Base-by-base conservation (phyloP, 1,284 basidiomycete genomes). In the Sanghuangporus sanghuang region DNA sequence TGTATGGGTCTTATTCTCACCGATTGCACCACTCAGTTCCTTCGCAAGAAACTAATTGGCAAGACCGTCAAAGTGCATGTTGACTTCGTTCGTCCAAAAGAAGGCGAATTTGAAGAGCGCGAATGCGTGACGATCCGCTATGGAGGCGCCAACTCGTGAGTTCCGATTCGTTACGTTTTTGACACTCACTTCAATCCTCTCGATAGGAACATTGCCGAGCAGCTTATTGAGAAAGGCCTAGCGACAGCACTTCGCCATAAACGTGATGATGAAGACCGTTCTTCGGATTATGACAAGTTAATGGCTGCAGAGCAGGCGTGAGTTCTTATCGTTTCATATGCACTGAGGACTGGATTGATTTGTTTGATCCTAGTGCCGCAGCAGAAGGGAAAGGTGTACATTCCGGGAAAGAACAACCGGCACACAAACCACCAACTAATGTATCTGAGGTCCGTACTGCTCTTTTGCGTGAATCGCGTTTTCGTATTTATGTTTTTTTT, bases 251-350 rank as follows among this genome's bases (percentile, higher is more conserved):
- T 98, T 52, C 87, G 96, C 57, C 96, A 99, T 76, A 90, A 88
- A 69, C 87, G 93, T 49, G 96, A 97, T 69, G 96, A 98, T 72
- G 96, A 98, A 75, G 93, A 96, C 69, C 86, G 95, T 58, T 96
- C 95, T 21, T 84, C 90, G 12, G 96, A 98, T 73, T 95, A 93
- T 69, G 96, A 99, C 77, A 93, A 94, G 75, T 81, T 98, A 50
- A 95, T 98, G 84, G 87, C 90, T 44, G 96, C 96, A 14, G 96
- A 99, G 78, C 94, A 91, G 81, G 79, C 77, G 92, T 95, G 70
- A 76, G 89, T 78, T 81, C 79, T 77, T 91, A 94, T 70, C 76
- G 89, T 78, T 32, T 32, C 27, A 32, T 6, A 18, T 44, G 36
- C 9, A 16, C 59, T 16, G 54, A 54, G 32, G 58, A 11, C 40